These are phyloP conservation scores for Fusarium irregulare DNA, from an alignment of 2,329 filamentous ascomycete genomes.

Conservation along the genomic window DNA sequence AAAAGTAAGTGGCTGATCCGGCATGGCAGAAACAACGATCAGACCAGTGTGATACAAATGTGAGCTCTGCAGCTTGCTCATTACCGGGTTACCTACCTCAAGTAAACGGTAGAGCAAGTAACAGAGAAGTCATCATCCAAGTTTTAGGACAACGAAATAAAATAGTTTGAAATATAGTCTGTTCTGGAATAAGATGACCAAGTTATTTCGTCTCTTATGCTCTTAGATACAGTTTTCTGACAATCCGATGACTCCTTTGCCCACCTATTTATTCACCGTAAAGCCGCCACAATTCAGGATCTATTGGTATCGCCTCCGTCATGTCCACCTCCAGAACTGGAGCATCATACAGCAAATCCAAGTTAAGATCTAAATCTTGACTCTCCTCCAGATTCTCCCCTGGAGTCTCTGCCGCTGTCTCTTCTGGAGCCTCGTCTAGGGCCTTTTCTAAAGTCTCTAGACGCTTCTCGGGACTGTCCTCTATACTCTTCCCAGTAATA, in stretches of 20 bases:
- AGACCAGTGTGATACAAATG: background rate
- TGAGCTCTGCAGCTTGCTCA: background rate
- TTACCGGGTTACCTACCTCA: no score
- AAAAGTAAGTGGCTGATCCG: no score
- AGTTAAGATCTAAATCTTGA: background rate
- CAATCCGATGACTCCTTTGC: background rate
- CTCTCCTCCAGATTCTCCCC: background rate
- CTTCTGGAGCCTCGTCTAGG: no score
- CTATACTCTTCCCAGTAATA: no score
- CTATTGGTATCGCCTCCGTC: background rate
- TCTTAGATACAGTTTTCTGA: background rate
- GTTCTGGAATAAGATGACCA: fast-evolving
- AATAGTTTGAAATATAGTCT: background rate
- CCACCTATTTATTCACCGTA: background rate
- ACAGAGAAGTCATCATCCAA: no score
- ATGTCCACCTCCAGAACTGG: background rate
- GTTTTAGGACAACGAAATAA: background rate
- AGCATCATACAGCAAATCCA: background rate
- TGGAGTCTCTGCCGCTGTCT: no score
- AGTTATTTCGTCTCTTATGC: background rate
- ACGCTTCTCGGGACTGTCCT: no score
- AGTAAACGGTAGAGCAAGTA: no score
- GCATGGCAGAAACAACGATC: no score
- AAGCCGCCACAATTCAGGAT: background rate
- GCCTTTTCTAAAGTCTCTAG: no score